Base-by-base conservation (phyloP, 83 land plant species). In the Picea abies region DNA sequence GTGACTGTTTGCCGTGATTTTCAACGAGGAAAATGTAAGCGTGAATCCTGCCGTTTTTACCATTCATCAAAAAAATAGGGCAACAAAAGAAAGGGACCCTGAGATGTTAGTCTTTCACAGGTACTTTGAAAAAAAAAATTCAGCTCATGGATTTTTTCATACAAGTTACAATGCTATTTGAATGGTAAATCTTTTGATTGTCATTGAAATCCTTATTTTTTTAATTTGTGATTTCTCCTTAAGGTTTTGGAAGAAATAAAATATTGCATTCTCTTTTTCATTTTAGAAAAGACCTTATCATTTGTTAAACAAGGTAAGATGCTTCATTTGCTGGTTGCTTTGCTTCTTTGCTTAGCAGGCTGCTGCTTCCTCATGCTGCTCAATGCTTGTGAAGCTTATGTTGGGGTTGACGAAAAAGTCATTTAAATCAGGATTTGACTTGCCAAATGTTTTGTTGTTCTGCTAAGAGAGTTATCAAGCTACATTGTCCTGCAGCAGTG, bases 21-120 rank as follows among this genome's bases (percentile, higher is more conserved):
- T 15, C 83, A 75, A 19, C 83, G 41, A 25, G 83, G 83, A 47
- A 82, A 82, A 82, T 82, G 83, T 60, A 76, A 29, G 47, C 70
- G 83, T 47, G 83, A 78, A 23, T 39, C 35, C 20, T 82, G 83
- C 32, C 81, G 29, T 76, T 82, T 47, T 69, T 69, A 82, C 52
- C 83, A 82, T 60, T 83, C 82, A 63, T 32, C 37, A 7, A 60
- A 60, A 25, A 60, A 60, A n/a, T 72, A 72, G 44, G 76, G 22
- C n/a, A 72, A 49, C 15, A 23, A 19, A 20, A 72, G 52, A 72
- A 72, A 72, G 44, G 76, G 52, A 41, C 56, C 44, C 39, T 72
- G 76, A 44, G 56, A 44, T 35, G 58, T 20, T 44, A 44, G 56
- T 52, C 0, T 39, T 72, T n/a, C 23, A 73, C 58, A 73, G 58